Conservation (phyloP, 148 eudicot genomes). For the Gaultheria prostrata region DNA sequence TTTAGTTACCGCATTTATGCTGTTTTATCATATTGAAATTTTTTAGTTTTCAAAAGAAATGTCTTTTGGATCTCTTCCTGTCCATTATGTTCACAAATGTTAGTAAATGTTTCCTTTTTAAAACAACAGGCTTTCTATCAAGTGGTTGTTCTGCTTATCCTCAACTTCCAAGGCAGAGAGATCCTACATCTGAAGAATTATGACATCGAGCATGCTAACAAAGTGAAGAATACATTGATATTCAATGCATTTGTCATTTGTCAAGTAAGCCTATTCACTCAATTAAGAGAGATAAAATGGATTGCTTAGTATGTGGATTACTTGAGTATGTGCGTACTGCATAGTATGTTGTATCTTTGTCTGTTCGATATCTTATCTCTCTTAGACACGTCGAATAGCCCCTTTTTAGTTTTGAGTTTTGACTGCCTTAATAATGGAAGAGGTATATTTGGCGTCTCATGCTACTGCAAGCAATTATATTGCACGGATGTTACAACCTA, state of each 20-base stretch:
- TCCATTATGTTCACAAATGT: not conserved
- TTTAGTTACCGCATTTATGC: not conserved
- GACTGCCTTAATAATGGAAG: not conserved
- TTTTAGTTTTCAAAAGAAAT: not conserved
- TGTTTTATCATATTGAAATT: not conserved
- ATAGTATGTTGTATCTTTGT: not conserved
- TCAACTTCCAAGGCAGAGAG: conserved; percentile 65
- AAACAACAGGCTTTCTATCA: conserved; percentile 71
- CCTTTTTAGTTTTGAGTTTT: not conserved
- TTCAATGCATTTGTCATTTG: conserved; percentile 91
- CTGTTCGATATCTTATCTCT: not conserved
- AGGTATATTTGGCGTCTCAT: not conserved
- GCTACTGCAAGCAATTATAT: not conserved
- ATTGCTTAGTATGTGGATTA: not conserved
- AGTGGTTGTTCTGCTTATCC: conserved; percentile 71
- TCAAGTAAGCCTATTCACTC: conserved; percentile 52
- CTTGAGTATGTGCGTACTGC: not conserved
- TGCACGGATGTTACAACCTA: not conserved
- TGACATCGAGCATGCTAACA: conserved; percentile 33
- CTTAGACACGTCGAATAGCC: not conserved
- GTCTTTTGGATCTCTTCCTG: not conserved
- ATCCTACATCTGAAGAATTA: conserved; percentile 49
- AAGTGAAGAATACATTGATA: conserved; percentile 75
- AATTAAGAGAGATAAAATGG: not conserved
- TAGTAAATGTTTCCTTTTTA: not conserved